A percentile compares a stretch with the other conserved stretches of the same genome.
These are phyloP conservation scores for Fusarium nygamai DNA, from an alignment of 2,329 filamentous ascomycete species.

Conservation along the genomic window DNA sequence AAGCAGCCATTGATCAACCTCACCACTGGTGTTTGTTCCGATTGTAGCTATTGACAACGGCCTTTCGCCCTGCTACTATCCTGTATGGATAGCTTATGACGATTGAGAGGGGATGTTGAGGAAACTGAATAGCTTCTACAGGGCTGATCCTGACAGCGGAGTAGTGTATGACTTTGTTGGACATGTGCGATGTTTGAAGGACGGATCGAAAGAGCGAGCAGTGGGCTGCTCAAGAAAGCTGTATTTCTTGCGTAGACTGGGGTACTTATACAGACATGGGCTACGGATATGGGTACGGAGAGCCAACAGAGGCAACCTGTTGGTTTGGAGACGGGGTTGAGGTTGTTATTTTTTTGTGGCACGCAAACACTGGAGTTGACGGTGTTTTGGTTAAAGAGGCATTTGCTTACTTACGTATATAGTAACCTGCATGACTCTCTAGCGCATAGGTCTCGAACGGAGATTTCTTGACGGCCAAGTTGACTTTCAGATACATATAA, in stretches of 20 bases:
- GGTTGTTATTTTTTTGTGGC: neutral
- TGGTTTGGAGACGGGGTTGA: conserved; percentile 16
- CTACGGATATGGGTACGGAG: conserved; percentile 5
- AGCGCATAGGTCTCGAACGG: conserved; percentile 14
- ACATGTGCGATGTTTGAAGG: conserved; percentile 35
- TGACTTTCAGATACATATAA: neutral
- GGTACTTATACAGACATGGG: conserved; percentile 19
- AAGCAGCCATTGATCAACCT: neutral
- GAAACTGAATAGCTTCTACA: neutral
- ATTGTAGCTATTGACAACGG: neutral
- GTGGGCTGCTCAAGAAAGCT: conserved; percentile 33
- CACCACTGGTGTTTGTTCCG: neutral
- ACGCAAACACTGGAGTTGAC: conserved; percentile 36
- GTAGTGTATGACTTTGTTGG: conserved; percentile 29
- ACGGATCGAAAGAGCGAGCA: conserved; percentile 30
- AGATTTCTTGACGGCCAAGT: conserved; percentile 25
- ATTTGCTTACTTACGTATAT: conserved; percentile 20
- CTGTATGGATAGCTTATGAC: neutral
- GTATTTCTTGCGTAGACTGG: conserved; percentile 40
- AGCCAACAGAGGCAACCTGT: conserved; percentile 34
- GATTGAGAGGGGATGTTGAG: neutral
- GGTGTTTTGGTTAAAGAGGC: conserved; percentile 38
- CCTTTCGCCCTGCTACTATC: neutral
- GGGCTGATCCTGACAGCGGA: neutral
- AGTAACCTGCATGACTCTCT: conserved; percentile 26